Base-by-base conservation (phyloP, 495 filamentous ascomycete genomes). In the Lichina pygmaea region DNA sequence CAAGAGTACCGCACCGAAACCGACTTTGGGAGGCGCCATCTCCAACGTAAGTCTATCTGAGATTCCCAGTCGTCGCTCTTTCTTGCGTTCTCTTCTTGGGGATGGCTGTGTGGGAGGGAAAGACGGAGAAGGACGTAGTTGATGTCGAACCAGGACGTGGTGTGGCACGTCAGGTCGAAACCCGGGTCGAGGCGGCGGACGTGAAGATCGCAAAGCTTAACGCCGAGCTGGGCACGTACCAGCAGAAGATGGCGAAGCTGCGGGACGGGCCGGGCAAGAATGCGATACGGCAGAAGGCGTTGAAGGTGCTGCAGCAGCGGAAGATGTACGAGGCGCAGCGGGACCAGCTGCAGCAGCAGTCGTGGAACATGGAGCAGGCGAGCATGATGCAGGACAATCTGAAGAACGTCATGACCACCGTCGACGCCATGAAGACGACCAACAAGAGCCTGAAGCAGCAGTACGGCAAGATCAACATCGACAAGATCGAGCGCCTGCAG, bases 341-440 rank as follows among this genome's bases (percentile, higher is more conserved):
- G 13, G 86, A 95, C 52, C 85, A 97, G 62, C 76, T 95, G 46
- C 82, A 91, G 60, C 73, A 78, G 52, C 89, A 95, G 59, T 80
- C 78, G 10, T 95, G 89, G 89, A 97, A 95, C 64, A 94, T 97
- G 86, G 86, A 95, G 60, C 89, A 95, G 57, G 89, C 89, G 6
- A 80, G 81, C 58, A 93, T 91, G 69, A 95, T 97, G 91, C 85
- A 89, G 62, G 89, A 95, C 60, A 95, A 97, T 54, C 74, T 97
- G 34, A 91, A 93, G 57, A 94, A 95, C 59, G 86, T 91, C 45
- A 93, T 95, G 86, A 89, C 84, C 16, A 95, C 89, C 0, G 84
- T 95, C 12, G 89, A 95, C 58, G 91, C 85, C 15, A 85, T 95
- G 73, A 89, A 94, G 66, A 78, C 72, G 1, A 94, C 91, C 30